phyloP scores from a whole-genome alignment of 495 filamentous ascomycete species.

The Podospora fimiseda region DNA sequence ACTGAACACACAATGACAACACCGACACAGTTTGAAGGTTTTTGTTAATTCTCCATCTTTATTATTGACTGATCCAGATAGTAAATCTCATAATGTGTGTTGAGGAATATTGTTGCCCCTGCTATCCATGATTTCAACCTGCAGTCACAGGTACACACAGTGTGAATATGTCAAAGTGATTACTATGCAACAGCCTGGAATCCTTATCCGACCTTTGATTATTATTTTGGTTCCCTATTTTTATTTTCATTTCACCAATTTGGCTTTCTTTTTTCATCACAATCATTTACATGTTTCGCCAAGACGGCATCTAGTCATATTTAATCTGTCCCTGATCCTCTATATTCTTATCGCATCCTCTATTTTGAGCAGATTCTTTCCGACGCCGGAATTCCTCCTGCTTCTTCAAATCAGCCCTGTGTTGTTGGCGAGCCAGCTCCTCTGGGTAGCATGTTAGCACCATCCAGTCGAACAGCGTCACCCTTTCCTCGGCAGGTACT shows the following conservation, averaged over 20 bases:
- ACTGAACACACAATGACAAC: too few species aligned
- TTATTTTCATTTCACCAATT: background rate
- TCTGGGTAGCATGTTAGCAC: constrained; percentile 32
- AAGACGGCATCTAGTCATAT: background rate
- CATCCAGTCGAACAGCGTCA: constrained; percentile 34
- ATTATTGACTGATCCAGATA: too few species aligned
- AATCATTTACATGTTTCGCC: background rate
- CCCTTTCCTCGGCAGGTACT: constrained; percentile 22
- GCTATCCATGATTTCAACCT: background rate
- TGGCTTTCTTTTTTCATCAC: background rate
- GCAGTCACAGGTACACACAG: background rate
- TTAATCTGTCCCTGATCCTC: background rate
- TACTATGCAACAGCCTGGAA: background rate
- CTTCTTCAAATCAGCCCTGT: background rate
- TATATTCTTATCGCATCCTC: background rate
- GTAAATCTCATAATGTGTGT: too few species aligned
- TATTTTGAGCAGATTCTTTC: background rate
- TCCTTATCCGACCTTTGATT: background rate
- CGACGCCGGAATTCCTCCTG: background rate
- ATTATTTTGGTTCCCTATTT: background rate
- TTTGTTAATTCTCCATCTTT: too few species aligned
- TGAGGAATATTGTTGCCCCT: background rate
- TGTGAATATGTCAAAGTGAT: background rate
- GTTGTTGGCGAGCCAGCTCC: constrained; percentile 19
- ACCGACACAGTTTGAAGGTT: too few species aligned